phyloP scores from a whole-genome alignment of 1,284 basidiomycete species.

The Ganoderma leucocontextum region DNA sequence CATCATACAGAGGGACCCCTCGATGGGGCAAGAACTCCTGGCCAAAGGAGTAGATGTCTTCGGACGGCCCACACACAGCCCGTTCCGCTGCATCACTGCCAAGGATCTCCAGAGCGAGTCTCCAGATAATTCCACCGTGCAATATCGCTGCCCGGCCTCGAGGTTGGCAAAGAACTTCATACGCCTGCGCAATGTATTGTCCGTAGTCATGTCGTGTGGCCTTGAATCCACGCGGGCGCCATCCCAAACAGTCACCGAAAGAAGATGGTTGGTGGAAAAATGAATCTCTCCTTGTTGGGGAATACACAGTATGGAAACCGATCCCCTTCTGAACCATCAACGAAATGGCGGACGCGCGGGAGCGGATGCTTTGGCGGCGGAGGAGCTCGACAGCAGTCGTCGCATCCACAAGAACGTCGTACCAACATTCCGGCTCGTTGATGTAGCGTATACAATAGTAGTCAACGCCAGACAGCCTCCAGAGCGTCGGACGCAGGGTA shows the following conservation, averaged over 20 bases:
- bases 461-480: background rate
- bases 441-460: conserved; percentile 10
- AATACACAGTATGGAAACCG: conserved; percentile 12
- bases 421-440: conserved; percentile 2
- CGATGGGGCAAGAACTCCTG: background rate
- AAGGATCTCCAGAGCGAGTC: conserved; percentile 15
- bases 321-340: conserved; percentile 12
- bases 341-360: background rate
- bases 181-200: conserved; percentile 10
- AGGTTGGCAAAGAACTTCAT: conserved; percentile 9
- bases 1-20: conserved; percentile 8
- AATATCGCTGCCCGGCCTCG: conserved; percentile 19
- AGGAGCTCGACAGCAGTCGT: conserved; percentile 15
- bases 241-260: conserved; percentile 3
- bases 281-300: background rate
- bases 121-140: conserved; percentile 18
- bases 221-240: conserved; percentile 7
- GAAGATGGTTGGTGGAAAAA: background rate
- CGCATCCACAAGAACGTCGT: conserved; percentile 13
- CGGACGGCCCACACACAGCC: conserved; percentile 14
- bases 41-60: conserved; percentile 2
- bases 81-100: background rate
- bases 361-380: conserved; percentile 2
- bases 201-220: conserved; percentile 12
- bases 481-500: background rate